Conservation (phyloP, 306 rosid genomes). For the Rosa lucieae region DNA sequence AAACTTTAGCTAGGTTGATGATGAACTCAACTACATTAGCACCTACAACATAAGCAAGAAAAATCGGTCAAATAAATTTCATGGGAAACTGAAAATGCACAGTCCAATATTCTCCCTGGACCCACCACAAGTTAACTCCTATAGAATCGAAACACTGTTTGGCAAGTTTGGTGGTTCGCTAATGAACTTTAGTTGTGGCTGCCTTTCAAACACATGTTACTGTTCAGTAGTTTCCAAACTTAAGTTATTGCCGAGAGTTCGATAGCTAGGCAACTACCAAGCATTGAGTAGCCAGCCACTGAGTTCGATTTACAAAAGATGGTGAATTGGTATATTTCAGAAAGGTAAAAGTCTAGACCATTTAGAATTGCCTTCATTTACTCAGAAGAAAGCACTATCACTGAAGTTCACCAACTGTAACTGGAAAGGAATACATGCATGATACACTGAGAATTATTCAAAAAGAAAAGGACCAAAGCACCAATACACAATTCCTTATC, state of each 20-base stretch:
- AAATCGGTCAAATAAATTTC: background rate
- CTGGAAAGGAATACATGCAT: background rate
- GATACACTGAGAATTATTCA: too few species aligned
- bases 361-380: background rate
- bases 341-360: background rate
- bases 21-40: conserved; percentile 52
- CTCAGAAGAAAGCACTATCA: background rate
- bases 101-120: background rate
- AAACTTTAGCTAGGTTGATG: conserved; percentile 26
- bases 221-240: background rate
- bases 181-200: background rate
- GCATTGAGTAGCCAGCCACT: background rate
- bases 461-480: background rate
- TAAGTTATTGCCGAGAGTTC: too few species aligned
- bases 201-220: background rate
- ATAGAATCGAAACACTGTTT: too few species aligned
- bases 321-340: background rate
- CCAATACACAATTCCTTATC: too few species aligned
- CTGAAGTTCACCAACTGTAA: background rate
- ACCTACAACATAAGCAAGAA: conserved; percentile 53
- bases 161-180: too few species aligned
- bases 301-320: background rate
- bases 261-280: background rate
- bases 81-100: background rate
- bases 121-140: background rate